Conservation (phyloP, 306 rosid species). For the Cicer pinnatifidum region DNA sequence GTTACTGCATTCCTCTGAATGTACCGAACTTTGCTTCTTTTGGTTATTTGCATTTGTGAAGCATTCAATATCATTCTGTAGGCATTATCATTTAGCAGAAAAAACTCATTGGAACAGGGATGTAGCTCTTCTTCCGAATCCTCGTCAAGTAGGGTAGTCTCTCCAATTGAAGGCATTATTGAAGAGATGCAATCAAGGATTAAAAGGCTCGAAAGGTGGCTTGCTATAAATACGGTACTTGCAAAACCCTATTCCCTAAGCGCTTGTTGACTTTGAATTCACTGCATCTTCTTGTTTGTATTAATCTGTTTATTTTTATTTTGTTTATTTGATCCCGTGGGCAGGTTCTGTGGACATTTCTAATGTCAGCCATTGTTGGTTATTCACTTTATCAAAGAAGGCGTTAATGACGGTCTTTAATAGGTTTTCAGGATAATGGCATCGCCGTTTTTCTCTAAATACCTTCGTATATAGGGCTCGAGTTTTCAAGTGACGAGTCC, state of each 20-base stretch:
- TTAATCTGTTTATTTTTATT: background rate
- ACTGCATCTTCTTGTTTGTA: slow-evolving; percentile 17
- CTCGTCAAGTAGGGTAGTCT: slow-evolving; percentile 66
- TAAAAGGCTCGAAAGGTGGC: slow-evolving; percentile 93
- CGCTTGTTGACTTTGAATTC: slow-evolving; percentile 18
- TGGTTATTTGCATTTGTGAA: slow-evolving; percentile 7
- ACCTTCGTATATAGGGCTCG: slow-evolving; percentile 36
- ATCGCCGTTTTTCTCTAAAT: slow-evolving; percentile 22
- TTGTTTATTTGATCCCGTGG: slow-evolving; percentile 33
- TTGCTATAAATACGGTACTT: slow-evolving; percentile 84
- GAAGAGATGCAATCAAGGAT: slow-evolving; percentile 98
- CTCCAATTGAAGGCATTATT: slow-evolving; percentile 73
- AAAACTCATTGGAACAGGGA: slow-evolving; percentile 63
- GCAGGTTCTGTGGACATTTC: slow-evolving; percentile 95
- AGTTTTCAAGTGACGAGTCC: slow-evolving; percentile 42
- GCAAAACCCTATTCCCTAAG: slow-evolving; percentile 16
- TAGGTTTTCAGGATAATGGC: slow-evolving; percentile 36
- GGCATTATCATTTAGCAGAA: slow-evolving; percentile 39
- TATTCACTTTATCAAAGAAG: slow-evolving; percentile 87
- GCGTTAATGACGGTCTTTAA: slow-evolving; percentile 58
- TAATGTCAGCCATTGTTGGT: slow-evolving; percentile 96
- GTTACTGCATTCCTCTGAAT: slow-evolving; percentile 7
- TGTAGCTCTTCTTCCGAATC: slow-evolving; percentile 83
- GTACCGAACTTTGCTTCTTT: background rate
- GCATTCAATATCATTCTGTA: slow-evolving; percentile 12